These are phyloP conservation scores for Pinus tabuliformis DNA, from an alignment of 75 land plant genomes.

Conservation along the genomic window DNA sequence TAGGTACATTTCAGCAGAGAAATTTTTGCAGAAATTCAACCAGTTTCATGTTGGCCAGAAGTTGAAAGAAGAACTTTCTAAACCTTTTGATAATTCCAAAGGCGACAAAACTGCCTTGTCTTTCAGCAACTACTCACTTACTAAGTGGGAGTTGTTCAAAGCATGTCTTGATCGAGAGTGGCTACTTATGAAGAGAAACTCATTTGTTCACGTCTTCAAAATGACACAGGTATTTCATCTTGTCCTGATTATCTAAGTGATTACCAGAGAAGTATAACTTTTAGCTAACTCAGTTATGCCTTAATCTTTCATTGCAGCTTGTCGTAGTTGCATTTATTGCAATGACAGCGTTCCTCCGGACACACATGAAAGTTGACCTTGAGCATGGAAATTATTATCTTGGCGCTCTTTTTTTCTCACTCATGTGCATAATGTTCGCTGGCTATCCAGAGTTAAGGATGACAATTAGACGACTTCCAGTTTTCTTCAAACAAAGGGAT, in stretches of 20 bases:
- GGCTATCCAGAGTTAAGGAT: constrained; percentile 54
- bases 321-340: constrained; percentile 26
- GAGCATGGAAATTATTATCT: constrained; percentile 35
- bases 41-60: constrained; percentile 28
- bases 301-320: constrained; percentile 24
- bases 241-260: background rate
- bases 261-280: background rate
- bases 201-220: constrained; percentile 71
- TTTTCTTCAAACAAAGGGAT: constrained; percentile 70
- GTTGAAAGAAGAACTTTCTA: constrained; percentile 35
- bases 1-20: constrained; percentile 50
- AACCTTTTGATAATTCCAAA: constrained; percentile 37
- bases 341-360: constrained; percentile 66
- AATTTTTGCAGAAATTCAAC: constrained; percentile 54
- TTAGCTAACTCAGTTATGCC: background rate
- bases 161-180: constrained; percentile 58
- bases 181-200: constrained; percentile 73
- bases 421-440: constrained; percentile 42
- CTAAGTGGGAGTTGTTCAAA: constrained; percentile 63
- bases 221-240: constrained; percentile 45
- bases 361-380: constrained; percentile 41
- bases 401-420: constrained; percentile 53
- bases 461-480: constrained; percentile 49
- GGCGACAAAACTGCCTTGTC: constrained; percentile 33
- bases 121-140: constrained; percentile 38